These are phyloP conservation scores for Aegilops speltoides DNA, from an alignment of 176 grass and related monocot genomes.

Conservation along the genomic window DNA sequence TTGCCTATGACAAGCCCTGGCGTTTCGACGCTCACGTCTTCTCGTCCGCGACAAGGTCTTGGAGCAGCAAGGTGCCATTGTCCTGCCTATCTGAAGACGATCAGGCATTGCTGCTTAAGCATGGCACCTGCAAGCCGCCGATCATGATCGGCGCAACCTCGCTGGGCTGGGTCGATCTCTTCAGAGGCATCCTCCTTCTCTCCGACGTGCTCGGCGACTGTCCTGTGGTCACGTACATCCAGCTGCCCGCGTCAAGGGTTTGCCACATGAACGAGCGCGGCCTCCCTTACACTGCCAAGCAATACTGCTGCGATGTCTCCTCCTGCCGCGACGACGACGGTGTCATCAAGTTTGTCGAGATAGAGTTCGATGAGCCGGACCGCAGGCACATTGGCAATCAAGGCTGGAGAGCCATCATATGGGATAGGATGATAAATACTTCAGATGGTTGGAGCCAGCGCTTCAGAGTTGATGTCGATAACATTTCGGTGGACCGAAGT, in stretches of 20 bases:
- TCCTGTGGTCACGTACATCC: background rate
- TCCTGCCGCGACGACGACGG: background rate
- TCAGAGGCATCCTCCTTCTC: background rate
- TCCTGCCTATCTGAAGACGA: background rate
- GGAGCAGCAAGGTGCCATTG: background rate
- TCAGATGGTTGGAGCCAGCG: background rate
- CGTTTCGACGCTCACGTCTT: background rate
- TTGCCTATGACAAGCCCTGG: background rate
- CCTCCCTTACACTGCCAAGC: background rate
- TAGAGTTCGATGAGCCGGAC: background rate
- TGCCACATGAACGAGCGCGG: background rate
- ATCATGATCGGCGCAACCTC: background rate
- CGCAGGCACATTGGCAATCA: background rate
- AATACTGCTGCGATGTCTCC: background rate
- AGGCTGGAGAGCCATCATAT: background rate
- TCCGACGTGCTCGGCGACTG: background rate
- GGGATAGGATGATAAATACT: background rate
- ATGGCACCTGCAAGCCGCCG: background rate
- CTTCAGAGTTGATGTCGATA: background rate
- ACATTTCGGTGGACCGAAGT: background rate
- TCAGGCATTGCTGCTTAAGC: background rate
- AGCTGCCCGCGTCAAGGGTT: background rate
- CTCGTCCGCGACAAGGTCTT: background rate
- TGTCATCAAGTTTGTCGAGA: background rate
- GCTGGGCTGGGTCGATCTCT: background rate